These are phyloP conservation scores for Backusella mclennaniae DNA, from an alignment of 192 early-diverging fungal species.

Conservation along the genomic window DNA sequence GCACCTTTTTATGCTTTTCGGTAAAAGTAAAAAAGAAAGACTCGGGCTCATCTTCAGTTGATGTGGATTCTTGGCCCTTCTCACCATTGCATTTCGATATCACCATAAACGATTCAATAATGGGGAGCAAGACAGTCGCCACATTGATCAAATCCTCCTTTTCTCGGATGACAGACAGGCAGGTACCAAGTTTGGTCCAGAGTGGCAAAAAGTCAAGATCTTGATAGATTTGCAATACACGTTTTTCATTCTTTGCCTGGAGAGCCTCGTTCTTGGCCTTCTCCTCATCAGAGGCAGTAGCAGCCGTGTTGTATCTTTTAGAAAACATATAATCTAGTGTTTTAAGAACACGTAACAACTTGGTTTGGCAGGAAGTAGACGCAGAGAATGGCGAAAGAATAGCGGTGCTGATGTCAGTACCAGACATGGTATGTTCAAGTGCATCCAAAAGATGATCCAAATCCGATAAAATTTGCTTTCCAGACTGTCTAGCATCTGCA, in stretches of 20 bases:
- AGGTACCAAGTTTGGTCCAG: conserved; percentile 78
- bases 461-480: conserved; percentile 64
- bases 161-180: conserved; percentile 69
- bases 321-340: conserved; percentile 89
- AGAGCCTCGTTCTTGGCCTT: not conserved
- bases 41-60: conserved; percentile 2
- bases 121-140: conserved; percentile 88
- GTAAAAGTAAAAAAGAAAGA: conserved; percentile 89
- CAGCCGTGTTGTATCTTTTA: conserved; percentile 27
- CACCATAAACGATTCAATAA: conserved; percentile 98
- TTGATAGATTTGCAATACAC: conserved; percentile 49
- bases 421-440: conserved; percentile 52
- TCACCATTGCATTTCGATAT: conserved; percentile 85
- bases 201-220: conserved; percentile 57
- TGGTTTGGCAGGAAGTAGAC: conserved; percentile 86
- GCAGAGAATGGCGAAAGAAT: conserved; percentile 80
- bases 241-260: conserved; percentile 45
- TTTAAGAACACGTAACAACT: conserved; percentile 90
- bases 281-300: conserved; percentile 42
- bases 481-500: conserved; percentile 65
- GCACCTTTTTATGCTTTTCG: conserved; percentile 91
- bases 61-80: conserved; percentile 20
- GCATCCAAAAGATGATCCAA: conserved; percentile 63
- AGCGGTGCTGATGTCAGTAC: conserved; percentile 71
- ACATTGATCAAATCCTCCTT: conserved; percentile 84